Base-by-base conservation (phyloP, 116 monocot species). In the Trichopus zeylanicus region DNA sequence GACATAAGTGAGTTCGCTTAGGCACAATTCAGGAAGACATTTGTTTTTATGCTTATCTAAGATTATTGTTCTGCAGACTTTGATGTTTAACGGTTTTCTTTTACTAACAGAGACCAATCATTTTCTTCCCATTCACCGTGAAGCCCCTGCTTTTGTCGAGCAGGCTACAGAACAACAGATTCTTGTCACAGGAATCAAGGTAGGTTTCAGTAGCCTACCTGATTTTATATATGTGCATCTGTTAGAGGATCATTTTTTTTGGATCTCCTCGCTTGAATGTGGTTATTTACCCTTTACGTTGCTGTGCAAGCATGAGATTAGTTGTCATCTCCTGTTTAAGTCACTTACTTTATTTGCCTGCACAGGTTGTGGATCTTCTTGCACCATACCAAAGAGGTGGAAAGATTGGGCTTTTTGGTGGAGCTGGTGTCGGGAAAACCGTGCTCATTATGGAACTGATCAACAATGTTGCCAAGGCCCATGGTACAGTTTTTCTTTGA, bases 181-280 rank as follows among this genome's bases (percentile, higher is more conserved):
- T 60, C 88, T 88, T 74, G 88, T 80, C 7, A 88, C 88, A 26
- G 83, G 88, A 63, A 88, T 88, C 66, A 88, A 88, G 88, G 88
- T 83, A n/a, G 15, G 8, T 48, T 21, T 15, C 42, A 6, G 13
- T 42, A 42, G n/a, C n/a, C n/a, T n/a, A n/a, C n/a, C n/a, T n/a
- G n/a, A n/a, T 38, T 38, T 38, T 38, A 1, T 38, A 12, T 42
- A n/a, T 42, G 7, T 4, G 13, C 13, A 18, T 42, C 13, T 12
- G 13, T n/a, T 1, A 42, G 4, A 42, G 10, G 39, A 7, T 42
- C 3, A 16, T 12, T 42, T 13, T 2, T 42, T 13, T 42, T 9
- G n/a, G 42, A 42, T 3, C 12, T 13, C 12, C n/a, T 42, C 3
- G 4, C 42, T 16, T 42, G 42, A n/a, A 42, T 15, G 13, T 42